Percentiles rank a stretch among this genome's conserved stretches.
Conservation (phyloP, 106 monocot species). For the Dendrobium officinale region DNA sequence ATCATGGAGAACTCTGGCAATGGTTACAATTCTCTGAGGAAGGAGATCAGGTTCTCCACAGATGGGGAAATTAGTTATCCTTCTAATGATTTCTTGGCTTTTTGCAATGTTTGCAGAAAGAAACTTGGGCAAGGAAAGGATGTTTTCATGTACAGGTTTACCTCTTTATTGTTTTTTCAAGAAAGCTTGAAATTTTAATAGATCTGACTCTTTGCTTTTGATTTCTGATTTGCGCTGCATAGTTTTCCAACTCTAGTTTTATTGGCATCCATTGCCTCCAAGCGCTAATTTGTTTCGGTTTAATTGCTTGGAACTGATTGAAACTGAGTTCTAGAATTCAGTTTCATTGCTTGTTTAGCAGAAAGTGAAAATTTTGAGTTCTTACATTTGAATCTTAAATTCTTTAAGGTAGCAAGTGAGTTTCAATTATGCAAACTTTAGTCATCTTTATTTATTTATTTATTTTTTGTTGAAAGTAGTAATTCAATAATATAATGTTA, state of each 20-base stretch:
- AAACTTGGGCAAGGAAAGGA: constrained; percentile 30
- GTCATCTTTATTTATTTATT: too few relatives aligned
- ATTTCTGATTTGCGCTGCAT: background rate
- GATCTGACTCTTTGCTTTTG: background rate
- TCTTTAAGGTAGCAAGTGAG: too few relatives aligned
- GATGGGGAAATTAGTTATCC: background rate
- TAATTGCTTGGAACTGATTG: too few relatives aligned
- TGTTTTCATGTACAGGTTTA: constrained; percentile 43
- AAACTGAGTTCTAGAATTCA: too few relatives aligned
- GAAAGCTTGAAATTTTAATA: background rate
- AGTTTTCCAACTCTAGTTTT: background rate
- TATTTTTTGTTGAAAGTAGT: too few relatives aligned
- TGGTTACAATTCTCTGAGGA: constrained; percentile 1
- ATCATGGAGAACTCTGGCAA: constrained; percentile 34
- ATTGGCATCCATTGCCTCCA: too few relatives aligned
- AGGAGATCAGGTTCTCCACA: background rate
- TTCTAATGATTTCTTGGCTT: constrained; percentile 32
- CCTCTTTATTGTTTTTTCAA: background rate
- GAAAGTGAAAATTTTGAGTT: too few relatives aligned
- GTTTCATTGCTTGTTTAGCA: too few relatives aligned
- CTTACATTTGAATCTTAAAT: too few relatives aligned
- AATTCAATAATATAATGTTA: too few relatives aligned
- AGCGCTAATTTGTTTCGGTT: too few relatives aligned
- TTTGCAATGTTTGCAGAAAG: constrained; percentile 36
- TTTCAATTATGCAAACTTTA: too few relatives aligned